Conservation (phyloP, 2,329 filamentous ascomycete genomes). For the Grosmannia penicillata region DNA sequence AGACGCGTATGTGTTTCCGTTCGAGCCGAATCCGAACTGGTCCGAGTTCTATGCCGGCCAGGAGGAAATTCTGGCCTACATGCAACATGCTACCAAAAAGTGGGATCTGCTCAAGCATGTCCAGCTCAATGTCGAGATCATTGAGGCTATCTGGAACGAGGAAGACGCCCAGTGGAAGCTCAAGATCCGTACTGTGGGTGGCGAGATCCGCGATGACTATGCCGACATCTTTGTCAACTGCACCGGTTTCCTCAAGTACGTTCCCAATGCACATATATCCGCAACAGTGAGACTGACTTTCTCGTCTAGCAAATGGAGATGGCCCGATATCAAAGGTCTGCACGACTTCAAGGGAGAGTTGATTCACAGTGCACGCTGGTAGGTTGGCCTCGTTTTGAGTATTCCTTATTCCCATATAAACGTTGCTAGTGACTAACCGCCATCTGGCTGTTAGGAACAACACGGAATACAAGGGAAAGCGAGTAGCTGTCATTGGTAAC, state of each 20-base stretch:
- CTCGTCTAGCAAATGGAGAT: constrained; percentile 32
- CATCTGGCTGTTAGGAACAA: constrained; percentile 5
- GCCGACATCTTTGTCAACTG: background rate
- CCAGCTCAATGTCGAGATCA: background rate
- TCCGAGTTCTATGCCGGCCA: background rate
- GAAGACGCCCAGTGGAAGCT: background rate
- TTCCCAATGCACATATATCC: too few species aligned
- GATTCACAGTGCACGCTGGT: constrained; percentile 8
- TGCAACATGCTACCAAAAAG: background rate
- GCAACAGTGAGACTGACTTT: background rate
- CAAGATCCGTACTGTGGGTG: background rate
- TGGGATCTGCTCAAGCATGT: constrained; percentile 1
- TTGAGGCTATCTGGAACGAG: background rate
- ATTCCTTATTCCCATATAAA: too few species aligned
- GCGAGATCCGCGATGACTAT: background rate
- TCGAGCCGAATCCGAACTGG: constrained; percentile 1
- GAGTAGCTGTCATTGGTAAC: constrained; percentile 3
- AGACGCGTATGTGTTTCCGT: background rate
- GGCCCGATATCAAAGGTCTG: constrained; percentile 16
- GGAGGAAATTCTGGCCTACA: background rate
- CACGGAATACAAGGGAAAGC: constrained; percentile 5
- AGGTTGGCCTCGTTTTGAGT: too few species aligned
- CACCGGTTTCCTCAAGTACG: background rate
- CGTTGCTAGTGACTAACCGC: too few species aligned
- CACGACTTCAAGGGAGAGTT: constrained; percentile 6